Conservation (phyloP, 805 yeast species). For the Candida qinlingensis region DNA sequence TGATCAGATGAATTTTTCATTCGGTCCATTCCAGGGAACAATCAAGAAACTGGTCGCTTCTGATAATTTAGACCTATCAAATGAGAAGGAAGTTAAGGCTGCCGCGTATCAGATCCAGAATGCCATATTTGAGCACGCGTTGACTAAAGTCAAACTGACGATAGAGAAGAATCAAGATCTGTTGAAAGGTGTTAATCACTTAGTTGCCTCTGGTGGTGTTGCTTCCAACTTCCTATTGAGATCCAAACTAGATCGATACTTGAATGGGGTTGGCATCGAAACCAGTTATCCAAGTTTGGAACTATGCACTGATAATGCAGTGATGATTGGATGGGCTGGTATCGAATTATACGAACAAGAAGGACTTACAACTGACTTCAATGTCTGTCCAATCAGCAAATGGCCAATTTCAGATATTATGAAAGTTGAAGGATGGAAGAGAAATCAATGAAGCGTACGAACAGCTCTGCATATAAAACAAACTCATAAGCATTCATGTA, state of each 20-base stretch:
- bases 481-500: slow-evolving; percentile 1
- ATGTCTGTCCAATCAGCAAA: slow-evolving; percentile 60
- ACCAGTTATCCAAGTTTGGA: slow-evolving; percentile 64
- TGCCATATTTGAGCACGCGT: slow-evolving; percentile 65
- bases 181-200: slow-evolving; percentile 39
- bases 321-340: slow-evolving; percentile 98
- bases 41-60: slow-evolving; percentile 34
- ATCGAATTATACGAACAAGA: slow-evolving; percentile 68
- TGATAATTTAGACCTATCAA: slow-evolving; percentile 15
- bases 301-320: slow-evolving; percentile 90
- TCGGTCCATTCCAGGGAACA: slow-evolving; percentile 67
- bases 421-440: slow-evolving; percentile 46
- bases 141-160: slow-evolving; percentile 55
- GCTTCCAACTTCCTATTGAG: slow-evolving; percentile 67
- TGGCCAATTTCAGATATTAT: slow-evolving; percentile 71
- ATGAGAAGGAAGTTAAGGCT: slow-evolving; percentile 31
- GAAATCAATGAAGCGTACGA: slow-evolving; percentile 4
- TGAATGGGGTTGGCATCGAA: slow-evolving; percentile 28
- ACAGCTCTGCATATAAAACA: not conserved
- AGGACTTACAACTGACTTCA: slow-evolving; percentile 40
- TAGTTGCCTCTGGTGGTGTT: slow-evolving; percentile 93
- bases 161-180: slow-evolving; percentile 35
- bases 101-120: slow-evolving; percentile 59
- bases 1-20: slow-evolving; percentile 55
- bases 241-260: slow-evolving; percentile 35